Evolutionary conservation across 345 rosid genomes (phyloP).

Genomic region (Populus deltoides): DNA sequence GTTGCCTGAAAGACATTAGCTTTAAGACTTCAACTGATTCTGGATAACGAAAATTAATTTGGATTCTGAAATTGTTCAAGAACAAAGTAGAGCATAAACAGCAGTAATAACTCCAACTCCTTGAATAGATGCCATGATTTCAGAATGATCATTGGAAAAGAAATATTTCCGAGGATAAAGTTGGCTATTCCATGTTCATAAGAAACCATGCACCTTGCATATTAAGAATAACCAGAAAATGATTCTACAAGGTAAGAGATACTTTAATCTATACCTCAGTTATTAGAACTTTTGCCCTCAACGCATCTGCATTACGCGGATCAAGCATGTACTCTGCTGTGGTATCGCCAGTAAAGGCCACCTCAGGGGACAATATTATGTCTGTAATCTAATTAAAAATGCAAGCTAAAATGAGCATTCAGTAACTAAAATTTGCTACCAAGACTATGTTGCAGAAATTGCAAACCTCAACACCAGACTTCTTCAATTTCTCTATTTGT

Average conservation of each 20-base stretch:
- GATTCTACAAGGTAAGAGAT: not conserved
- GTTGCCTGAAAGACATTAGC: conserved; percentile 62
- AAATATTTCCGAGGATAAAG: not conserved
- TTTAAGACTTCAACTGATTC: conserved; percentile 5
- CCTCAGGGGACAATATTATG: conserved; percentile 78
- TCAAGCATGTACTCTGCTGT: conserved; percentile 91
- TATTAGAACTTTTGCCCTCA: conserved; percentile 88
- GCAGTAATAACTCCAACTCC: not conserved
- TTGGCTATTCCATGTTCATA: not conserved
- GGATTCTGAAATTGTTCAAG: too few species aligned
- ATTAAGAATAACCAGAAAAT: not conserved
- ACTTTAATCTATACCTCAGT: conserved; percentile 61
- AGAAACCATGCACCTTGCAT: not conserved
- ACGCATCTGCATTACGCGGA: conserved; percentile 90
- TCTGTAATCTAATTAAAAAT: conserved; percentile 68
- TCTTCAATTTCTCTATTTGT: conserved; percentile 88
- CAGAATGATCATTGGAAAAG: not conserved
- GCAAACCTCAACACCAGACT: conserved; percentile 77
- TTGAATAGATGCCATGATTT: not conserved
- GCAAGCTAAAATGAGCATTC: conserved; percentile 16
- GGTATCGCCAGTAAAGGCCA: conserved; percentile 95
- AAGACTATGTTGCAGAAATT: not conserved
- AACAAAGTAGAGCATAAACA: not conserved
- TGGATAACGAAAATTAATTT: not conserved
- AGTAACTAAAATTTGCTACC: not conserved